Evolutionary conservation across 371 early-diverging fungal genomes (phyloP), one percentile per base, ranked within the genome.

Genomic region (Mortierella sp.): DNA sequence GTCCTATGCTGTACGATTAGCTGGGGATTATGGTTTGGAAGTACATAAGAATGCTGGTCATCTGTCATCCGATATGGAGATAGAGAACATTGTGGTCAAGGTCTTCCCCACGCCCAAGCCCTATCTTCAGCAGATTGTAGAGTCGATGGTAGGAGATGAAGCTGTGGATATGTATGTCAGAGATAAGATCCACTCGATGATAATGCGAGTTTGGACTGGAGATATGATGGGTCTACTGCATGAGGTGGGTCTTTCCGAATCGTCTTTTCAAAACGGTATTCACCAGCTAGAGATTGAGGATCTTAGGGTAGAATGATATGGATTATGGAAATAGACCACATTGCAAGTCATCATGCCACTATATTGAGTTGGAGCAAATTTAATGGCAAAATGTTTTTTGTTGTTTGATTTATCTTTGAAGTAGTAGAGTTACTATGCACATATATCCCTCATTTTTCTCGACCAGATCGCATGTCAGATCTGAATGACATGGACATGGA

Each of bases 81-180:
- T 76, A 26, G 73, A 68, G 28, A 71, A 71, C 40, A 47, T 83
- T 34, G 71, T 73, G 19, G 78, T 83, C 67, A 83, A 83, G 68
- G 68, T 67, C 17, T 83, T 77, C 83, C 83, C 83, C n/a, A 71
- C 54, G 34, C 83, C 77, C 47, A 83, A 83, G 59, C 77, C 83
- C 9, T 70, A 49, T 57, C 10, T 79, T 9, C 70, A 82, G 22
- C 72, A 73, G 51, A 2, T 83, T 15, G 57, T 66, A 15, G 83
- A 83, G 3, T 68, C 74, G 23, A 73, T 76, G 74, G 67, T 59
- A 5, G 76, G 76, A 3, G 82, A 82, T 19, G 82, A 75, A 47
- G 82, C 82, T 0, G 73, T 65, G 15, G 80, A 80, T 28, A 80
- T 80, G 80, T 80, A 70, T 61, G 75, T 72, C 49, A 80, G 75